Conservation (phyloP, 805 yeast genomes). For the Ogataea pini region DNA sequence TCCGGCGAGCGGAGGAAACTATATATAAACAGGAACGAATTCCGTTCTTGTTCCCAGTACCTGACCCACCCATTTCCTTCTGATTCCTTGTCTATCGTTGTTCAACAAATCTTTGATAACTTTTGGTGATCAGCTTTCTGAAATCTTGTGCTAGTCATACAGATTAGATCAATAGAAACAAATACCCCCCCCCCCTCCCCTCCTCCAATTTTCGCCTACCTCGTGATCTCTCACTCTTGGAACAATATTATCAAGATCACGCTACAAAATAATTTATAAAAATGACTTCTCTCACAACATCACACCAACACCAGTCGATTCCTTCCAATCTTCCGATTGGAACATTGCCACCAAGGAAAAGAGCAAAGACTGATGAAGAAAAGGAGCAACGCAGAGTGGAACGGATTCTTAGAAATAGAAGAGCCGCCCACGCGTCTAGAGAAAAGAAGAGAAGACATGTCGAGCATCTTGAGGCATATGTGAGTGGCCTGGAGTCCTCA, state of each 20-base stretch:
- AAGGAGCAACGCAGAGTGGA: slow-evolving; percentile 96
- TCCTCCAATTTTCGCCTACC: neutral
- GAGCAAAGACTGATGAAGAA: slow-evolving; percentile 95
- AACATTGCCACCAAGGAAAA: slow-evolving; percentile 84
- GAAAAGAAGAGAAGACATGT: slow-evolving; percentile 94
- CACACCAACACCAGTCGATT: slow-evolving; percentile 13
- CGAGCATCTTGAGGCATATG: slow-evolving; percentile 73
- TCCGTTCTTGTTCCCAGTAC: neutral
- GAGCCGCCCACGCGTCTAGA: slow-evolving; percentile 97
- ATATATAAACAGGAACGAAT: slow-evolving; percentile 4
- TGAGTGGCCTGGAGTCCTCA: slow-evolving; percentile 40
- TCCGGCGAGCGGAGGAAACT: slow-evolving; percentile 3
- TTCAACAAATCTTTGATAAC: neutral
- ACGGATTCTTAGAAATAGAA: slow-evolving; percentile 87
- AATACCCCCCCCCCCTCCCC: slow-evolving; percentile 15
- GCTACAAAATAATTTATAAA: neutral
- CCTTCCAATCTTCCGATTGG: slow-evolving; percentile 22
- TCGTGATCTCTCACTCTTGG: neutral
- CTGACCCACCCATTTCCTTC: neutral
- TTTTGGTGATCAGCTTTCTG: neutral
- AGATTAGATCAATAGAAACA: slow-evolving; percentile 16
- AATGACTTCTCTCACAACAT: slow-evolving; percentile 14
- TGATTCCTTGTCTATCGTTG: neutral
- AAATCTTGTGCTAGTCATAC: slow-evolving; percentile 1
- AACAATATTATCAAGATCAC: neutral